Evolutionary conservation across 208 protist species (phyloP).

Genomic region (Leptomonas seymouri): DNA sequence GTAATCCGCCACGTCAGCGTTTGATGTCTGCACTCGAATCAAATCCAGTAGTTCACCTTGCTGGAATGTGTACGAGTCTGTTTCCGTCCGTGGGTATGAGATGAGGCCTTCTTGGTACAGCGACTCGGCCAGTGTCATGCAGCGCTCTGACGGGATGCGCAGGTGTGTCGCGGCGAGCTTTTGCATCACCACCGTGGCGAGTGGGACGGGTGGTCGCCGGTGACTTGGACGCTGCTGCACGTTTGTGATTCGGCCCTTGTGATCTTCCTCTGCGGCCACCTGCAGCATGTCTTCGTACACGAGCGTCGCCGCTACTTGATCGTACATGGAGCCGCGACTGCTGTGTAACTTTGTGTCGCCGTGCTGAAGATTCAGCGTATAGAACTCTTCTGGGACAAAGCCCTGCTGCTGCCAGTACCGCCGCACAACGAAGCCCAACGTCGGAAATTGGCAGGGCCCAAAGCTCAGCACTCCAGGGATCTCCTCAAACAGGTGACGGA

Average conservation of each 20-base stretch:
- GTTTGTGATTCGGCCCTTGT: slow-evolving; percentile 51
- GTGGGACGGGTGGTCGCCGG: slow-evolving; percentile 90
- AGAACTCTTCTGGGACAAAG: slow-evolving; percentile 88
- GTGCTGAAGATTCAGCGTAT: slow-evolving; percentile 60
- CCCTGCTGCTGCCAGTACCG: slow-evolving; percentile 85
- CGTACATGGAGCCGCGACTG: slow-evolving; percentile 72
- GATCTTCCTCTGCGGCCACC: slow-evolving; percentile 36
- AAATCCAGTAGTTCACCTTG: slow-evolving; percentile 86
- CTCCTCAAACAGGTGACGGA: slow-evolving; percentile 72
- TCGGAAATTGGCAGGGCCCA: slow-evolving; percentile 97
- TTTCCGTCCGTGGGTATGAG: slow-evolving; percentile 99
- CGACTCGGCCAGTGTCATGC: slow-evolving; percentile 95
- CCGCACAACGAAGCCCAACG: slow-evolving; percentile 93
- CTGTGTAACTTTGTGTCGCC: slow-evolving; percentile 59
- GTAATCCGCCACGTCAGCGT: slow-evolving; percentile 60
- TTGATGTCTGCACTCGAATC: slow-evolving; percentile 70
- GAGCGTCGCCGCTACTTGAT: slow-evolving; percentile 74
- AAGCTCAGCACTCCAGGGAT: slow-evolving; percentile 87
- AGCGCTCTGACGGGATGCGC: slow-evolving; percentile 90
- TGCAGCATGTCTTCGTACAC: slow-evolving; percentile 74
- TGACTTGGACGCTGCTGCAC: slow-evolving; percentile 78
- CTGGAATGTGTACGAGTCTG: slow-evolving; percentile 93
- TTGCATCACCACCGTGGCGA: slow-evolving; percentile 98
- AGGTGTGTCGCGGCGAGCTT: slow-evolving; percentile 95
- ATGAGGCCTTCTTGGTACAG: slow-evolving; percentile 93